phyloP scores from a whole-genome alignment of 1,284 basidiomycete species.

The Taiwanofungus camphoratus region DNA sequence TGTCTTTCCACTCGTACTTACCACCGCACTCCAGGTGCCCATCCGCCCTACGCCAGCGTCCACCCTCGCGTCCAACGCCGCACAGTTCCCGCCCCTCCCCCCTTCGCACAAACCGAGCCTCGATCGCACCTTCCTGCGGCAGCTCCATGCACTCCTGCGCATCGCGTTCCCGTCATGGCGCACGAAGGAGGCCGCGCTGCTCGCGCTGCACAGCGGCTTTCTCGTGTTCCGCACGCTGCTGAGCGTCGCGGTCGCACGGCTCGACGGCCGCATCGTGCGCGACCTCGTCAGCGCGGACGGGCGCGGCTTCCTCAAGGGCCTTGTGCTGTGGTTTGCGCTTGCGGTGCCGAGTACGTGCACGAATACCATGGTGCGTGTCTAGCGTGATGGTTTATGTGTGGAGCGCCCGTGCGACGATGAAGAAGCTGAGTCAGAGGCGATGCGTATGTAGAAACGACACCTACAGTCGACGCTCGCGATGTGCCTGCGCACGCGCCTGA shows the following conservation, averaged over 20 bases:
- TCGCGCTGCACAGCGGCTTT: conserved; percentile 82
- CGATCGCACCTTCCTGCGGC: conserved; percentile 75
- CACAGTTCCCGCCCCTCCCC: conserved; percentile 50
- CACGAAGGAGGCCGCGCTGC: conserved; percentile 74
- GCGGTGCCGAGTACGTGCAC: conserved; percentile 94
- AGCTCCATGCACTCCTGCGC: conserved; percentile 72
- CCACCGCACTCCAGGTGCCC: conserved; percentile 24
- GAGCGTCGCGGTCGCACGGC: conserved; percentile 80
- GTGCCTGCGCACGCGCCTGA: conserved; percentile 80
- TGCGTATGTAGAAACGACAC: conserved; percentile 67
- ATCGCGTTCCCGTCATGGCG: conserved; percentile 71
- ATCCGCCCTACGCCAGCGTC: conserved; percentile 36
- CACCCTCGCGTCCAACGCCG: conserved; percentile 41
- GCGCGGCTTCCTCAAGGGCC: conserved; percentile 77
- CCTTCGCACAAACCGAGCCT: conserved; percentile 60
- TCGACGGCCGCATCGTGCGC: conserved; percentile 89
- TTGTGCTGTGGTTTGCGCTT: conserved; percentile 87
- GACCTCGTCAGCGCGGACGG: conserved; percentile 88
- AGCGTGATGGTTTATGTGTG: neutral
- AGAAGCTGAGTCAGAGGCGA: neutral
- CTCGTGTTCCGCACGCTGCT: conserved; percentile 83
- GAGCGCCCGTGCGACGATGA: neutral
- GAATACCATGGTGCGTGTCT: conserved; percentile 76
- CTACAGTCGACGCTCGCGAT: conserved; percentile 89
- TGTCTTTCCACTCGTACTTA: neutral